phyloP scores from a whole-genome alignment of 306 rosid species.

The Myrica gale region DNA sequence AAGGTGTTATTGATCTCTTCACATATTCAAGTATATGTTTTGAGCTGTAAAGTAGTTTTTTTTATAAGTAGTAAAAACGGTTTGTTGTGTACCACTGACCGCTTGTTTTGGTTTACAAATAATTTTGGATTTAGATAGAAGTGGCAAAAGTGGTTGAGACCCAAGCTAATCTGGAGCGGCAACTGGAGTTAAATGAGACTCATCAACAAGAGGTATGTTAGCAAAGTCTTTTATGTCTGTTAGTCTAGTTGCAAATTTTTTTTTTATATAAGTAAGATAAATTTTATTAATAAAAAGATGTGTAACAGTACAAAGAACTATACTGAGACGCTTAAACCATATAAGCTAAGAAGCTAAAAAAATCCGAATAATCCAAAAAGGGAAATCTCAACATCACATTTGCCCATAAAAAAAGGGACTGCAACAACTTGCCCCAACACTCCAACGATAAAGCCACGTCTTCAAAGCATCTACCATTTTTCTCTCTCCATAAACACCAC shows the following conservation, averaged over 20 bases:
- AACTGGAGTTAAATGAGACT: slow-evolving; percentile 88
- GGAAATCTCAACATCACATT: no score
- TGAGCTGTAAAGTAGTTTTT: background rate
- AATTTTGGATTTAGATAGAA: slow-evolving; percentile 59
- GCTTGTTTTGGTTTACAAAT: background rate
- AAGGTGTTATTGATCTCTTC: background rate
- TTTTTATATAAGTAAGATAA: no score
- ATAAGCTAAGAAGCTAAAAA: no score
- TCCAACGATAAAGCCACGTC: background rate
- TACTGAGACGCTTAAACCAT: no score
- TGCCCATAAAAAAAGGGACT: no score
- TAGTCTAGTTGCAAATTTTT: background rate
- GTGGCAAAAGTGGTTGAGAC: slow-evolving; percentile 93
- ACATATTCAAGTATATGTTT: background rate
- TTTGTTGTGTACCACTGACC: background rate
- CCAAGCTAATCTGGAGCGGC: slow-evolving; percentile 83
- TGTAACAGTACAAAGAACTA: no score
- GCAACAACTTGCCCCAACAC: no score
- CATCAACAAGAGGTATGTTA: slow-evolving; percentile 89
- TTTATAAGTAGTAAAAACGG: background rate
- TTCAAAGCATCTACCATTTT: background rate
- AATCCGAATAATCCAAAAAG: no score
- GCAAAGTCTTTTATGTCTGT: background rate
- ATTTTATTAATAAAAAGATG: no score
- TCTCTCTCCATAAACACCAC: no score